Evolutionary conservation across 805 yeast genomes (phyloP).

Genomic region (Candida ponderosae): DNA sequence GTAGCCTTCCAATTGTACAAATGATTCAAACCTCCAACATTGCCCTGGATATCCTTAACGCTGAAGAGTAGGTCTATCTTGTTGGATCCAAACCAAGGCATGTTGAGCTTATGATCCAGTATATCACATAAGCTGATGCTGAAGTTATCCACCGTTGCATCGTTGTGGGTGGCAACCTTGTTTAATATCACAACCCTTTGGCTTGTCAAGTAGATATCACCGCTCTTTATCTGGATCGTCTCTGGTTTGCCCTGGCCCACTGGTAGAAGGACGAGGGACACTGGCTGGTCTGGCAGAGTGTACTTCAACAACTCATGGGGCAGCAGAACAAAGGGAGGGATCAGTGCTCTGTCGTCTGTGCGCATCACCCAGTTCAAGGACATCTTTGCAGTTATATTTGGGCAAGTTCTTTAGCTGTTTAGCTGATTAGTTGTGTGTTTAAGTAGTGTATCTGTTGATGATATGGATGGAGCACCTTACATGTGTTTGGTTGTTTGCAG

Average conservation of each 20-base stretch:
- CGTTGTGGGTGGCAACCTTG: not conserved
- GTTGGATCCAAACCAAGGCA: slow-evolving; percentile 50
- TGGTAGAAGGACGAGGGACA: slow-evolving; percentile 10
- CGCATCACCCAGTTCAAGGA: slow-evolving; percentile 24
- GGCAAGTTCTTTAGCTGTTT: too few species aligned
- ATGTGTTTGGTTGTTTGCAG: too few species aligned
- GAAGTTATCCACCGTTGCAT: slow-evolving; percentile 30
- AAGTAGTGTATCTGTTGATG: too few species aligned
- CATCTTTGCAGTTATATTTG: slow-evolving; percentile 10
- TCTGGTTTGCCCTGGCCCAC: slow-evolving; percentile 16
- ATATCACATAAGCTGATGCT: slow-evolving; percentile 26
- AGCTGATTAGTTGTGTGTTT: too few species aligned
- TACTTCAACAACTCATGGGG: slow-evolving; percentile 16
- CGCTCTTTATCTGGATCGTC: slow-evolving; percentile 17
- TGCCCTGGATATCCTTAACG: slow-evolving; percentile 21
- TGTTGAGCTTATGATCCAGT: slow-evolving; percentile 28
- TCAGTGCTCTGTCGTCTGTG: slow-evolving; percentile 1
- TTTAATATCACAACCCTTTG: slow-evolving; percentile 30
- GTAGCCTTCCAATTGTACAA: slow-evolving; percentile 29
- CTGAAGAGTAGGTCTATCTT: slow-evolving; percentile 37
- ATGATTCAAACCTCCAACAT: slow-evolving; percentile 26
- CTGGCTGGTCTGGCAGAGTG: slow-evolving; percentile 9
- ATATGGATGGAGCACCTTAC: too few species aligned
- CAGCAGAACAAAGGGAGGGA: slow-evolving; percentile 18
- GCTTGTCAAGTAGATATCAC: slow-evolving; percentile 33